These are phyloP conservation scores for Barnettozyma californica DNA, from an alignment of 805 yeast species.

Conservation along the genomic window DNA sequence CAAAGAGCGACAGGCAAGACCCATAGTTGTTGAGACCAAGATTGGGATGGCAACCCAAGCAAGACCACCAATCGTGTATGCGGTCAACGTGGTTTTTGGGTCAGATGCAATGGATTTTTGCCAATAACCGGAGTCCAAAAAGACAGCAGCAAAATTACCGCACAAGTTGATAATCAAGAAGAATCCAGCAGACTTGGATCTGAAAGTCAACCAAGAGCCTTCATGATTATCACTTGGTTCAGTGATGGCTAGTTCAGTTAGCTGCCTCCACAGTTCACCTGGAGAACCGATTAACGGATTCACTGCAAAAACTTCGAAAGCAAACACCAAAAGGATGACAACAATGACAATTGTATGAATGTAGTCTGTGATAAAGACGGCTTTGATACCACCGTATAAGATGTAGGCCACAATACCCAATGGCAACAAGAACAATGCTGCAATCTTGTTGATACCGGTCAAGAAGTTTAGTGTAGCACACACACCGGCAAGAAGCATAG, in stretches of 20 bases:
- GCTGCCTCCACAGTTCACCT: constrained; percentile 67
- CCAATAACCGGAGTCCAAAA: constrained; percentile 83
- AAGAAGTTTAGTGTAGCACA: constrained; percentile 75
- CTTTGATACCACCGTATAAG: constrained; percentile 75
- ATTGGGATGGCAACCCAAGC: constrained; percentile 92
- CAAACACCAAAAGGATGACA: constrained; percentile 73
- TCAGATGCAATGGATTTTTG: constrained; percentile 83
- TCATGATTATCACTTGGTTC: constrained; percentile 70
- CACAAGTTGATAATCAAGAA: constrained; percentile 84
- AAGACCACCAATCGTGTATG: constrained; percentile 82
- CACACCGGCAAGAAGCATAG: constrained; percentile 89
- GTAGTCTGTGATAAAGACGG: constrained; percentile 77
- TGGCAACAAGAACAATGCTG: constrained; percentile 79
- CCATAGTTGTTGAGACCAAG: constrained; percentile 78
- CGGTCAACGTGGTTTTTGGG: constrained; percentile 81
- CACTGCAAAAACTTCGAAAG: constrained; percentile 75
- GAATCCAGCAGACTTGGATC: constrained; percentile 79
- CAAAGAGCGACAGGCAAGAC: constrained; percentile 74
- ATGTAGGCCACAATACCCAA: constrained; percentile 74
- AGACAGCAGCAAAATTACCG: constrained; percentile 88
- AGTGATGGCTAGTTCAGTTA: constrained; percentile 52
- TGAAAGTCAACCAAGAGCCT: constrained; percentile 87
- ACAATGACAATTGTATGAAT: constrained; percentile 77
- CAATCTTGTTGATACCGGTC: constrained; percentile 80
- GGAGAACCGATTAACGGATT: constrained; percentile 74